Evolutionary conservation across 768 basidiomycete species (phyloP), one percentile per base, ranked within the genome.

Genomic region (Pluteus cervinus): DNA sequence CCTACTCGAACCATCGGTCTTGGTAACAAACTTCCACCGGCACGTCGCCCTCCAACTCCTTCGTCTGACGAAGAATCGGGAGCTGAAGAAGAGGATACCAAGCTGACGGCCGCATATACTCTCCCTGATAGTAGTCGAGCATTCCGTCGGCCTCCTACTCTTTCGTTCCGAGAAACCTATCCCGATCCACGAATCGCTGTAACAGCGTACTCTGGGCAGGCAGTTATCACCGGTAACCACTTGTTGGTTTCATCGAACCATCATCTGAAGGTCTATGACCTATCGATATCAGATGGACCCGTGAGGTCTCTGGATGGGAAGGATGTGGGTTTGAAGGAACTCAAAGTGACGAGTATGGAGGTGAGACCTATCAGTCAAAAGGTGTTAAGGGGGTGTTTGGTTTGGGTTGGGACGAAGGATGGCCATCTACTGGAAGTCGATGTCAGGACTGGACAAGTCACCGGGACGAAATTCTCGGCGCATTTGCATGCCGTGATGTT

Each of bases 341-440:
- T 73, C 3, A 80, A 78, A 48, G 68, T 93, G 24, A 81, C 81
- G 1, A 77, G 81, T 15, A 69, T 94, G 60, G 89, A 84, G 56
- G 88, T 92, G 54, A 69, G 82, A 11, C 72, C 82, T 0, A 68
- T 70, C 2, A 48, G 45, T 2, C 48, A 55, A 7, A 48, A 58
- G n/a, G 59, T 45, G 0, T 75, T 81, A 36, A 64, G 71, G 12
- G 87, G 85, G 2, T 66, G 66, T 21, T 69, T 75, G 38, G 49
- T 91, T 2, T 97, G 93, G 93, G 61, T 83, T 8, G 94, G 93
- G 4, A 89, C 89, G 20, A 91, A 86, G 61, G 90, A 94, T 17
- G 94, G 94, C 0, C 79, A 85, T 55, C 42, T 99, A 17, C 69
- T 82, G 46, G 92, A 96, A 65, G 46, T 94, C 39, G 89, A 97